phyloP scores from a whole-genome alignment of 257 asterid genomes.

The Nicotiana obtusifolia region DNA sequence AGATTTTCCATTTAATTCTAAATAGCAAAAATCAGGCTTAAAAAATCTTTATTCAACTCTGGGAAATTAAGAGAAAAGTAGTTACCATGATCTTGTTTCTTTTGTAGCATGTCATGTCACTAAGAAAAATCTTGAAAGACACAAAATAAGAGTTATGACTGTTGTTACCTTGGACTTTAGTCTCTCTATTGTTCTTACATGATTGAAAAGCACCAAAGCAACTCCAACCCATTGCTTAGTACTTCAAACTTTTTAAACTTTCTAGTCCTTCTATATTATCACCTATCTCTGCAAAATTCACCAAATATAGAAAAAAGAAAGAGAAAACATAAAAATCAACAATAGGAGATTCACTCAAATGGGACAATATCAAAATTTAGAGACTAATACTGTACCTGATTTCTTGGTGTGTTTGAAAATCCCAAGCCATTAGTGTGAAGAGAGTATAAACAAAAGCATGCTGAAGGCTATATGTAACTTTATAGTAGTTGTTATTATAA shows the following conservation, averaged over 20 bases:
- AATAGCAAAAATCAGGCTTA: neutral
- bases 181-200: constrained; percentile 24
- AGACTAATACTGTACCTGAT: neutral
- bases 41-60: neutral
- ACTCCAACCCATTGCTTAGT: constrained; percentile 35
- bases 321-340: neutral
- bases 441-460: neutral
- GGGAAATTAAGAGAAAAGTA: neutral
- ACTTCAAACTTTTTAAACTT: neutral
- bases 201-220: constrained; percentile 56
- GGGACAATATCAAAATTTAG: neutral
- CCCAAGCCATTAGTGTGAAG: neutral
- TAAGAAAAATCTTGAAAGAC: neutral
- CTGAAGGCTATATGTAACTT: neutral
- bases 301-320: neutral
- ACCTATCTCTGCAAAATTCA: neutral
- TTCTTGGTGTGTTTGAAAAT: neutral
- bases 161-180: constrained; percentile 36
- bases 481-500: neutral
- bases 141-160: neutral
- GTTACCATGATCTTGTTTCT: neutral
- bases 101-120: neutral
- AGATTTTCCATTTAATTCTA: neutral
- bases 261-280: constrained; percentile 1
- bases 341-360: neutral